Evolutionary conservation across 371 early-diverging fungal genomes (phyloP).

Genomic region (Enterospora canceri): DNA sequence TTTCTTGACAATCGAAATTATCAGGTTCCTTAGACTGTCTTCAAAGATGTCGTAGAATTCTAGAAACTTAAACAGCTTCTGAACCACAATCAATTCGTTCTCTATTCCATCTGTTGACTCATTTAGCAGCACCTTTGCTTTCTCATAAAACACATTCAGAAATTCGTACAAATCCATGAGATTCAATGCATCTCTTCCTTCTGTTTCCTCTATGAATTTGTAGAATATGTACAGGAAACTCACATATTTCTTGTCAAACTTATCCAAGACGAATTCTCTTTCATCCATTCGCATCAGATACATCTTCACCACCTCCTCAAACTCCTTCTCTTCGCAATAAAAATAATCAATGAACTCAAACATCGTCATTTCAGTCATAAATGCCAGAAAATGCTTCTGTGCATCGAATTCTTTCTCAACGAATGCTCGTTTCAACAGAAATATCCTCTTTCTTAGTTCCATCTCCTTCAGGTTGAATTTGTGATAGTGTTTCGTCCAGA

Average conservation of each 20-base stretch:
- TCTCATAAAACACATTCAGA: slow-evolving; percentile 21
- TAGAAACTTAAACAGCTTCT: slow-evolving; percentile 24
- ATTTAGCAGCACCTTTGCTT: background rate
- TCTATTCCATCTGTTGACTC: background rate
- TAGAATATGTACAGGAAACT: slow-evolving; percentile 15
- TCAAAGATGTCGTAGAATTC: slow-evolving; percentile 41
- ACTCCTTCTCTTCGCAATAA: background rate
- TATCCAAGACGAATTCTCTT: background rate
- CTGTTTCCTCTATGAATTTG: slow-evolving; percentile 8
- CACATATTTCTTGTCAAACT: background rate
- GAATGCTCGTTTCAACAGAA: slow-evolving; percentile 28
- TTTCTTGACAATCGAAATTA: slow-evolving; percentile 29
- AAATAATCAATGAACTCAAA: slow-evolving; percentile 10
- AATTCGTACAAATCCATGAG: slow-evolving; percentile 18
- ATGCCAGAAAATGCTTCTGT: background rate
- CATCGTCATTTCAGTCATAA: slow-evolving; percentile 1
- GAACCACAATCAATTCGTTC: background rate
- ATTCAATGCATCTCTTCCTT: slow-evolving; percentile 31
- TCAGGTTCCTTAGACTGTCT: slow-evolving; percentile 16
- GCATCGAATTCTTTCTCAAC: slow-evolving; percentile 41
- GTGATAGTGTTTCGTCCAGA: slow-evolving; percentile 27
- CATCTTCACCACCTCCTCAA: slow-evolving; percentile 5
- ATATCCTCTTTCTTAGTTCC: slow-evolving; percentile 7
- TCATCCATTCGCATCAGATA: background rate
- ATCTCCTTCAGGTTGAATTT: slow-evolving; percentile 27